phyloP scores from a whole-genome alignment of 1,139 yeast species.

The Blastobotrys persicus region DNA sequence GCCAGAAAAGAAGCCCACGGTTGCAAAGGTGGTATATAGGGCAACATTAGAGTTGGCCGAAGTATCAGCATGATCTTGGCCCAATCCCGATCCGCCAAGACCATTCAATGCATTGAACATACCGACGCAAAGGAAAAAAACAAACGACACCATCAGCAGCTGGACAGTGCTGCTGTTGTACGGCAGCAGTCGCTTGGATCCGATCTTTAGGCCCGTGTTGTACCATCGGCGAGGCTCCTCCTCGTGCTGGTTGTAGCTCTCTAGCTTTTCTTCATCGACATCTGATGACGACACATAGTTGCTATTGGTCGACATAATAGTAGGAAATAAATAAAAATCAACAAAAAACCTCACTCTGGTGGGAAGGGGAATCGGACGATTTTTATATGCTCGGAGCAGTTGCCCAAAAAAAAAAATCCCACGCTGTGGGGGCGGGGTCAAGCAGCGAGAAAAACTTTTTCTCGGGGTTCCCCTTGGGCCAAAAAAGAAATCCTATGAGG shows the following conservation, averaged over 20 bases:
- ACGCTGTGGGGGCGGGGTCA: too few relatives aligned
- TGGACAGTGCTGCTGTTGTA: slow-evolving; percentile 30
- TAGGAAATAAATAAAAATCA: background rate
- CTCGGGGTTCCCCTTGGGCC: background rate
- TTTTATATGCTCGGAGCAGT: background rate
- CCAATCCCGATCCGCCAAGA: slow-evolving; percentile 50
- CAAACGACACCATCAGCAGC: slow-evolving; percentile 31
- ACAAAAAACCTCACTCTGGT: background rate
- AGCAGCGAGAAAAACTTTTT: too few relatives aligned
- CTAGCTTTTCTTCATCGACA: background rate
- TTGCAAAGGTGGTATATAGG: slow-evolving; percentile 50
- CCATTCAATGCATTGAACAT: slow-evolving; percentile 57
- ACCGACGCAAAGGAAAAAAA: slow-evolving; percentile 42
- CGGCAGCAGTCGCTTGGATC: slow-evolving; percentile 18
- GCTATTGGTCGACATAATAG: background rate
- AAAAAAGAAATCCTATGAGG: background rate
- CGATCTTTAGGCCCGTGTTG: slow-evolving; percentile 22
- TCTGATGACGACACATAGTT: background rate
- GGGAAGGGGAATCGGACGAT: background rate
- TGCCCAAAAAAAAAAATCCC: too few relatives aligned
- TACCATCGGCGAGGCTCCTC: slow-evolving; percentile 21
- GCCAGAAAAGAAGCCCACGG: slow-evolving; percentile 60
- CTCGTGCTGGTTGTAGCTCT: background rate
- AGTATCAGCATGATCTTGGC: slow-evolving; percentile 33
- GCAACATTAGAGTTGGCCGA: slow-evolving; percentile 56